Conservation (phyloP, 2,329 filamentous ascomycete genomes). For the Annulohypoxylon truncatum region DNA sequence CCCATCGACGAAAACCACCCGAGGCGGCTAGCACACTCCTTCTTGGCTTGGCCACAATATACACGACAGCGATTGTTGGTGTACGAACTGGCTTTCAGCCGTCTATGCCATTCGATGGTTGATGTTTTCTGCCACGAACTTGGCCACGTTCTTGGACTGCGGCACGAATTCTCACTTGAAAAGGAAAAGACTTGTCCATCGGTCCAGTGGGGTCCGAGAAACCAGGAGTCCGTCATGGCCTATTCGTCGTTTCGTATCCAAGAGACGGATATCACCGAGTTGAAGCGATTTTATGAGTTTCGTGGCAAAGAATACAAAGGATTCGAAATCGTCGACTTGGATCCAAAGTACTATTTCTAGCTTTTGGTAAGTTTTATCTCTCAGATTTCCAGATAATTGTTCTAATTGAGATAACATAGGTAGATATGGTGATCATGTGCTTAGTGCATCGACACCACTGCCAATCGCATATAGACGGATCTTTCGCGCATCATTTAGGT, state of each 20-base stretch:
- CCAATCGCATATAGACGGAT: too few relatives aligned
- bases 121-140: slow-evolving; percentile 29
- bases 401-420: neutral
- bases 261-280: neutral
- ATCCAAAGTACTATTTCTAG: neutral
- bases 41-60: neutral
- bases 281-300: neutral
- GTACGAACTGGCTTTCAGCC: neutral
- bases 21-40: neutral
- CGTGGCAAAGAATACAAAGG: neutral
- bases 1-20: neutral
- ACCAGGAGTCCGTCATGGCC: neutral
- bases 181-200: neutral
- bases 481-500: too few relatives aligned
- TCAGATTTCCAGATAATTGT: neutral
- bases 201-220: neutral
- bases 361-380: neutral
- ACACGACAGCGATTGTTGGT: neutral
- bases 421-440: neutral
- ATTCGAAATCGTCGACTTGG: neutral
- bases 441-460: too few relatives aligned
- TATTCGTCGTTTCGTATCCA: slow-evolving; percentile 1
- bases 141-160: slow-evolving; percentile 21
- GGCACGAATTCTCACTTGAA: slow-evolving; percentile 17
- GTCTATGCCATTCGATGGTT: neutral